These are phyloP conservation scores for Phylloporus scabripes DNA, from an alignment of 768 basidiomycete genomes.

Conservation along the genomic window DNA sequence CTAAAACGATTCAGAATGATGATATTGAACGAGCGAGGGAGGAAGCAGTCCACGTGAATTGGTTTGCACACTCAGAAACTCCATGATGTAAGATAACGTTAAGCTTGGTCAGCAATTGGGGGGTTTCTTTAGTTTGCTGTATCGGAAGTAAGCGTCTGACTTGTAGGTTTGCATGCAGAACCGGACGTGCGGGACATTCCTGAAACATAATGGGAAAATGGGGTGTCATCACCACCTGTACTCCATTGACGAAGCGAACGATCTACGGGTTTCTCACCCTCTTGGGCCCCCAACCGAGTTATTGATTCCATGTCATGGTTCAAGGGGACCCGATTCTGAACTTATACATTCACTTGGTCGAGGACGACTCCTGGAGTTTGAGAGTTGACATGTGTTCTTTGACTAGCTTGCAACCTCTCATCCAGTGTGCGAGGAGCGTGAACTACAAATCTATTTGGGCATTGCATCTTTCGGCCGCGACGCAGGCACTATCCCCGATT, in stretches of 20 bases:
- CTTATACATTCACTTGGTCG: too few relatives aligned
- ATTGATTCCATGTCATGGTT: neutral
- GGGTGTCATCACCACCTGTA: neutral
- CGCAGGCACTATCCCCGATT: neutral
- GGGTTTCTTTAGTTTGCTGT: neutral
- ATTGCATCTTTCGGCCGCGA: neutral
- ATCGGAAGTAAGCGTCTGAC: neutral
- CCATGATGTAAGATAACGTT: conserved; percentile 7
- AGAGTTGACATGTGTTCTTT: conserved; percentile 5
- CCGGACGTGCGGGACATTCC: too few relatives aligned
- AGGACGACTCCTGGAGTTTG: conserved; percentile 2
- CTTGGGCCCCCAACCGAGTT: neutral
- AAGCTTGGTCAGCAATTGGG: neutral
- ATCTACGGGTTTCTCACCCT: neutral
- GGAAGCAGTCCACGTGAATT: neutral
- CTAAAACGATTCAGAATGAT: conserved; percentile 53
- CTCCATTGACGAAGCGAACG: neutral
- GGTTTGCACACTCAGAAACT: neutral
- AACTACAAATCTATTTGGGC: neutral
- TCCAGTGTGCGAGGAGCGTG: neutral
- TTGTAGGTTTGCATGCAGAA: neutral
- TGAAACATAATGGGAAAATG: neutral
- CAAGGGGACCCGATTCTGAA: too few relatives aligned
- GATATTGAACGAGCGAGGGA: conserved; percentile 23
- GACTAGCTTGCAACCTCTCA: neutral